Base-by-base conservation (phyloP, 768 basidiomycete genomes). In the Xerocomus spinulosus region DNA sequence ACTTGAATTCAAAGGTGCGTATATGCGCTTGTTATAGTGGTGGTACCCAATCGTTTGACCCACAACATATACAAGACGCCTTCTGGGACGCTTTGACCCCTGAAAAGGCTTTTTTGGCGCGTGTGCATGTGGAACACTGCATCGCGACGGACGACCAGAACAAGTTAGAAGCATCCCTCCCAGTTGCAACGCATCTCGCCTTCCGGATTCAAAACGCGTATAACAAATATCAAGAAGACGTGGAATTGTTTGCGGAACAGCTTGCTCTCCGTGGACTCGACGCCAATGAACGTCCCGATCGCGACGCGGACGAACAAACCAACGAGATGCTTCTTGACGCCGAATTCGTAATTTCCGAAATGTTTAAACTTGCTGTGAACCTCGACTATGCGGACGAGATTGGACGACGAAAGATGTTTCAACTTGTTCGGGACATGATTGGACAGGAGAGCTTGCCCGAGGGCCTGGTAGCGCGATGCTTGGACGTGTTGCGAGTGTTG, bases 301-400 rank as follows among this genome's bases (percentile, higher is more conserved):
- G 60, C 42, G 68, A 63, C 45, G 80, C 80, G 33, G 80, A 83
- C 9, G 72, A 72, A 32, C 69, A 66, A 14, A 54, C 71, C 4
- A 74, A 79, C 23, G 74, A 71, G 9, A 17, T 50, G 2, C 46
- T 61, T 12, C 40, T 51, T 17, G 50, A 58, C 9, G 34, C 52
- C 29, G 82, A 85, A 56, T 83, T 87, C 48, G 69, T 92, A 7
- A 73, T 95, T n/a, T 73, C 80, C 0, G 91, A 97, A 65, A 75
- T 97, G 64, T 76, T 96, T 20, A 78, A 76, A 55, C 69, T 95
- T 25, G 88, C 89, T 0, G 75, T 86, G 3, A 79, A 85, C 51
- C 72, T 92, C 23, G 94, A 97, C 65, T 97, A 94, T 57, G 79
- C 83, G 0, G 95, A 98, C 68, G 92, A 96, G 66, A 88, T 87